Evolutionary conservation across 768 basidiomycete genomes (phyloP).

Genomic region (Cystobasidium ongulense): DNA sequence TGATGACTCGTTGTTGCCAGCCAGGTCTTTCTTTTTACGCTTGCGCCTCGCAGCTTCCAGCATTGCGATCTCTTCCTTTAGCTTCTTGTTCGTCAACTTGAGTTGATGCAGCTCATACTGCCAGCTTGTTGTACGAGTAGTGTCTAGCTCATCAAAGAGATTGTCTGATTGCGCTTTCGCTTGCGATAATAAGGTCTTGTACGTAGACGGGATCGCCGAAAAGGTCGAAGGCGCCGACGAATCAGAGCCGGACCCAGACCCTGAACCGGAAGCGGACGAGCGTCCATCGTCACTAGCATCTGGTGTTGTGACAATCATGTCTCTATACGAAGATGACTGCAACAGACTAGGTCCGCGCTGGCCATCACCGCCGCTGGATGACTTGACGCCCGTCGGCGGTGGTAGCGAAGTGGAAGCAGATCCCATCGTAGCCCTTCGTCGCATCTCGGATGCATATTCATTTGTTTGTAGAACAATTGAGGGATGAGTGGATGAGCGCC

Average conservation of each 20-base stretch:
- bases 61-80: conserved; percentile 38
- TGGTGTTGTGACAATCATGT: conserved; percentile 27
- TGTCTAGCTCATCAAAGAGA: conserved; percentile 66
- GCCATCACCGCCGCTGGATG: neutral
- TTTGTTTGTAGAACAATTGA: conserved; percentile 45
- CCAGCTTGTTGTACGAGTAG: conserved; percentile 67
- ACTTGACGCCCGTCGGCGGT: neutral
- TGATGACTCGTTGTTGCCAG: neutral
- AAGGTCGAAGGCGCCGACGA: conserved; percentile 26
- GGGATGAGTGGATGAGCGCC: conserved; percentile 13
- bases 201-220: conserved; percentile 37
- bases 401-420: neutral
- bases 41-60: conserved; percentile 33
- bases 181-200: conserved; percentile 34
- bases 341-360: neutral
- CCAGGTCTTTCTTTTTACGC: conserved; percentile 30
- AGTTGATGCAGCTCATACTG: conserved; percentile 52
- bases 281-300: neutral
- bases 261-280: conserved; percentile 10
- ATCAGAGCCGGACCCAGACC: conserved; percentile 7
- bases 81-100: conserved; percentile 40
- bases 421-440: conserved; percentile 1
- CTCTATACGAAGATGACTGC: neutral
- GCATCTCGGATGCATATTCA: conserved; percentile 29
- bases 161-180: conserved; percentile 45